Base-by-base conservation (phyloP, 768 basidiomycete genomes). In the Lactarius tabidus region DNA sequence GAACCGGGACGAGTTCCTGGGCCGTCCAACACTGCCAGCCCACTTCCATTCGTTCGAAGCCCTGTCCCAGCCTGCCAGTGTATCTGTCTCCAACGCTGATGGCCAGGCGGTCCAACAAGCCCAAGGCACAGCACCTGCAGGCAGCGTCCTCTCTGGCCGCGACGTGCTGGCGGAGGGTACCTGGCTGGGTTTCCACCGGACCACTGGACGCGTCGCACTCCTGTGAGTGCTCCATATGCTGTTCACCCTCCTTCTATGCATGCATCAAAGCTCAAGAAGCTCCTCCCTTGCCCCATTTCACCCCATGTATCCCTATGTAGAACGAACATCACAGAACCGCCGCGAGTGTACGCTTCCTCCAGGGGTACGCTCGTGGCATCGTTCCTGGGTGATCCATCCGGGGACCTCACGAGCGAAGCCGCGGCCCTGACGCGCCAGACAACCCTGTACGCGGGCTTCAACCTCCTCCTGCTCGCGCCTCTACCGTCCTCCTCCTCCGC, bases 321-420 rank as follows among this genome's bases (percentile, higher is more conserved):
- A 73, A 94, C 92, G 23, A 93, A 94, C 78, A 92, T 93, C 74
- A 90, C 88, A 51, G 91, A 93, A 75, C 78, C 83, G n/a, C 63
- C 43, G 73, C 72, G 67, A 71, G 38, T 75, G 57, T 84, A 82
- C 68, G 66, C 74, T 62, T 82, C 82, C 35, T 90, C 91, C 70
- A 82, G 92, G 69, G 92, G 92, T 57, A 77, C 79, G 60, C 79
- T 94, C 68, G 79, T 85, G 57, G 82, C 88, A 33, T 82, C 84
- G 28, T 92, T 90, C 72, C 82, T 94, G 70, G 75, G 82, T 57
- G 77, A 81, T 72, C 75, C 79, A 60, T 73, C 78, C 59, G 43
- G 51, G 28, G 72, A 73, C 66, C 75, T 90, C 57, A 79, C 84
- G 69, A 79, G 81, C 59, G 79, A 84, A 71, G 75, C 82, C 45